Evolutionary conservation across 345 rosid species (phyloP).

Genomic region (Clarkia xantiana): DNA sequence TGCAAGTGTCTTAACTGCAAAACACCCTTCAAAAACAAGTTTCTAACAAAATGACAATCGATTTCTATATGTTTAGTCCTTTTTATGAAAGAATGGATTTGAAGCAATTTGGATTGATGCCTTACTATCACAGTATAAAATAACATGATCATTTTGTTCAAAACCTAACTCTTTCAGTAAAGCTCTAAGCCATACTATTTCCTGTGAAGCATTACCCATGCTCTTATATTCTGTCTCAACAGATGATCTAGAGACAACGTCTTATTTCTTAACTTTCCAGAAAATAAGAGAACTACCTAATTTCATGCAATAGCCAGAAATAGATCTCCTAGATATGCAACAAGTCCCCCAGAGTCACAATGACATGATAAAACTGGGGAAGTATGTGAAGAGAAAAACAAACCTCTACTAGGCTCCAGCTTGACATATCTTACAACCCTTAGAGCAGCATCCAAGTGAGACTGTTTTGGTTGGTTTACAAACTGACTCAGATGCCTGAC

Average conservation of each 20-base stretch:
- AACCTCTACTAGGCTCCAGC: too few relatives aligned
- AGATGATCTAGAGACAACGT: not conserved
- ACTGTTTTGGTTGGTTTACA: too few relatives aligned
- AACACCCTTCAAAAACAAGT: too few relatives aligned
- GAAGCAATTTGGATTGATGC: not conserved
- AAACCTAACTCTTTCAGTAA: not conserved
- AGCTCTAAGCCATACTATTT: not conserved
- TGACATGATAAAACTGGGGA: not conserved
- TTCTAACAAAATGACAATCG: conserved; percentile 3
- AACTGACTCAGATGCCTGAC: too few relatives aligned
- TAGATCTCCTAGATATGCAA: not conserved
- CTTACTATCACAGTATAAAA: not conserved
- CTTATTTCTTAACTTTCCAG: not conserved
- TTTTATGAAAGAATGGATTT: not conserved
- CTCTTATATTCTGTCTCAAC: not conserved
- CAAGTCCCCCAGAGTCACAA: not conserved
- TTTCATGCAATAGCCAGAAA: not conserved
- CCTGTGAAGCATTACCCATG: not conserved
- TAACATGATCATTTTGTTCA: not conserved
- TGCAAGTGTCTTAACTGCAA: too few relatives aligned
- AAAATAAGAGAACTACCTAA: not conserved
- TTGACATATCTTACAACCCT: too few relatives aligned
- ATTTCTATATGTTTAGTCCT: not conserved
- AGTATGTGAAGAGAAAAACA: fast-evolving
- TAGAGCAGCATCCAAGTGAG: too few relatives aligned